Base-by-base conservation (phyloP, 148 eudicot genomes). In the Spergularia marina region DNA sequence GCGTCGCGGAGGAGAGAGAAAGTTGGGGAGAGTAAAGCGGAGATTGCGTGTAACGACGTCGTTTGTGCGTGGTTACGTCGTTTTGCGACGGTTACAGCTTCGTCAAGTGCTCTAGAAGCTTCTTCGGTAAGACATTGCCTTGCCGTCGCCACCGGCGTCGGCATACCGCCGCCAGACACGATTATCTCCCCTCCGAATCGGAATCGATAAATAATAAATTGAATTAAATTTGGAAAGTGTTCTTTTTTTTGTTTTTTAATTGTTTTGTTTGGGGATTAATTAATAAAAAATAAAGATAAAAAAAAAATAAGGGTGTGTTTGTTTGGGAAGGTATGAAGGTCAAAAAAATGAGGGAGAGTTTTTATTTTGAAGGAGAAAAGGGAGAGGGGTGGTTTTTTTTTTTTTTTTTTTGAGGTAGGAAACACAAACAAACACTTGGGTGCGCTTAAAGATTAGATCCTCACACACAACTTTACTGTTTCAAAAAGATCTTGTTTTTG, bases 51-150 rank as follows among this genome's bases (percentile, higher is more conserved):
- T 52, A 92, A 88, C 8, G 99, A 96, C 65, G 98, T 91, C 36
- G 99, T 96, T 61, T 96, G 99, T 0, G 90, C 77, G 83, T 96
- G 98, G 76, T 87, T 86, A 0, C 99, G 86, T 51, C 97, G 92
- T 36, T 91, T 90, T 2, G 99, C 99, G 53, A 96, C 87, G 44
- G 90, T 59, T 0, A 91, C 93, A 34, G 99, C 97, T 71, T 90
- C 98, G 87, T 95, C 92, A 21, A 96, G 81, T 0, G 86, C 93
- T 14, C 84, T 77, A 7, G 88, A 87, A 2, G 97, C 87, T 74
- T 89, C 97, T 2, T 89, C 89, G 0, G 98, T 91, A 39, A 96
- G 80, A 84, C 98, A 92, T 89, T 91, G 94, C 76, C 94, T 68
- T 51, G 98, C 99, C 23, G 91, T 73, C 70, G 78, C 55, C 0